Evolutionary conservation across 2,329 filamentous ascomycete genomes (phyloP).

Genomic region (Neofusicoccum sp.): DNA sequence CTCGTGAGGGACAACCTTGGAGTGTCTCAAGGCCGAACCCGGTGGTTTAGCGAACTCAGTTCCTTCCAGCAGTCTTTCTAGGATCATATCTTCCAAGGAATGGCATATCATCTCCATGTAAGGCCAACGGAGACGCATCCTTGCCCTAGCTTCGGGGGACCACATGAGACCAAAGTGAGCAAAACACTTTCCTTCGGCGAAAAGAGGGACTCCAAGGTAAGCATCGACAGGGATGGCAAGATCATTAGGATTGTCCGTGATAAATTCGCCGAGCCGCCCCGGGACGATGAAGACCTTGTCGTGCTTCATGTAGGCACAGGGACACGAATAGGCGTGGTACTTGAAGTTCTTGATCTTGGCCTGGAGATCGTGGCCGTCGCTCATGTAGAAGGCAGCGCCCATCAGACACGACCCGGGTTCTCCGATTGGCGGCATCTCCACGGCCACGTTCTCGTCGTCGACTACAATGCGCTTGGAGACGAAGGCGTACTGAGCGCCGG

Average conservation of each 20-base stretch:
- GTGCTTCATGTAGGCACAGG: slow-evolving; percentile 68
- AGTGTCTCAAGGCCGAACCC: slow-evolving; percentile 23
- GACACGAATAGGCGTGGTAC: slow-evolving; percentile 63
- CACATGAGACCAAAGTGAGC: slow-evolving; percentile 73
- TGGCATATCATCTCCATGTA: slow-evolving; percentile 68
- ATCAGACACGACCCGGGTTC: slow-evolving; percentile 63
- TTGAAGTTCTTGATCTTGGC: slow-evolving; percentile 60
- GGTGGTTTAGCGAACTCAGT: slow-evolving; percentile 40
- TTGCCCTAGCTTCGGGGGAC: slow-evolving; percentile 60
- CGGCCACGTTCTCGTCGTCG: slow-evolving; percentile 56
- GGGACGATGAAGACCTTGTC: slow-evolving; percentile 70
- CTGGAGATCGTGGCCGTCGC: slow-evolving; percentile 55
- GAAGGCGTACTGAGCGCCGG: slow-evolving; percentile 66
- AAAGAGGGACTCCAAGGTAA: slow-evolving; percentile 66
- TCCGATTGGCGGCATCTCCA: slow-evolving; percentile 61
- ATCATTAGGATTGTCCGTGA: slow-evolving; percentile 60
- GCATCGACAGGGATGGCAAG: slow-evolving; percentile 63
- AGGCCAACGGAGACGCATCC: slow-evolving; percentile 60
- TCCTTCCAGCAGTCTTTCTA: slow-evolving; percentile 57
- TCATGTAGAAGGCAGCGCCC: slow-evolving; percentile 65
- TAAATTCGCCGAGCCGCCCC: slow-evolving; percentile 58
- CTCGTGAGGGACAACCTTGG: slow-evolving; percentile 53
- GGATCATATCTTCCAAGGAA: slow-evolving; percentile 65
- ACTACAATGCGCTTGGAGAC: slow-evolving; percentile 63
- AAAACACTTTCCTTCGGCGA: slow-evolving; percentile 63